Evolutionary conservation across 208 protist genomes (phyloP), one percentile per base, ranked within the genome.

Genomic region (Leishmania major): DNA sequence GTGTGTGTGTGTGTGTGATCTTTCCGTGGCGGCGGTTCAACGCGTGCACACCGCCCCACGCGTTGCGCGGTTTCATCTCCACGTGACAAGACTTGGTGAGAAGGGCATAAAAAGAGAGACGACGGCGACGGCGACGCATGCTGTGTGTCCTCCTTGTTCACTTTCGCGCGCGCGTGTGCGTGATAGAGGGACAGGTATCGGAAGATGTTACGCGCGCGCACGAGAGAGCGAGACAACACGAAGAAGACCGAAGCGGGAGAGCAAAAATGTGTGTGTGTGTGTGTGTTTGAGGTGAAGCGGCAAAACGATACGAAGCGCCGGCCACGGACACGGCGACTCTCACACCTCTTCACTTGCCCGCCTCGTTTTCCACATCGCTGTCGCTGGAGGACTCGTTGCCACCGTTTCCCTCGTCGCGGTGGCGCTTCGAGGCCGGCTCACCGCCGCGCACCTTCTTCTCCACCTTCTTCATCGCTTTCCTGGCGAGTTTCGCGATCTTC

Each of bases 401-500:
- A 28, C 25, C 79, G 47, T 69, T 49, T 37, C 28, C 57, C 22
- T 88, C 80, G 64, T 78, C 64, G 49, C 80, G 79, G 53, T 85
- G 79, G 13, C 76, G 79, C 80, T 85, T 85, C 55, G 75, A 35
- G 49, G 74, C 72, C 7, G 75, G 77, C 37, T 10, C 77, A 51
- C 37, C 78, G 62, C 78, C 67, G 47, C n/a, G 64, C 43, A 53
- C 77, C 53, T 82, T 80, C 31, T 78, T 82, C 62, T 75, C 59
- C 35, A 78, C 75, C 49, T 66, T 84, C 78, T 79, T 83, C 37
- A 80, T 37, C 13, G 79, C 75, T 67, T 81, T 84, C 75, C 80
- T 86, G 3, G 71, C 81, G 53, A 86, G 86, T 83, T 85, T 81
- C 7, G 67, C 79, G 35, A 97, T 91, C 79, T 94, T 95, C 69